Base-by-base conservation (phyloP, 2,329 filamentous ascomycete species). In the Fusarium irregulare region DNA sequence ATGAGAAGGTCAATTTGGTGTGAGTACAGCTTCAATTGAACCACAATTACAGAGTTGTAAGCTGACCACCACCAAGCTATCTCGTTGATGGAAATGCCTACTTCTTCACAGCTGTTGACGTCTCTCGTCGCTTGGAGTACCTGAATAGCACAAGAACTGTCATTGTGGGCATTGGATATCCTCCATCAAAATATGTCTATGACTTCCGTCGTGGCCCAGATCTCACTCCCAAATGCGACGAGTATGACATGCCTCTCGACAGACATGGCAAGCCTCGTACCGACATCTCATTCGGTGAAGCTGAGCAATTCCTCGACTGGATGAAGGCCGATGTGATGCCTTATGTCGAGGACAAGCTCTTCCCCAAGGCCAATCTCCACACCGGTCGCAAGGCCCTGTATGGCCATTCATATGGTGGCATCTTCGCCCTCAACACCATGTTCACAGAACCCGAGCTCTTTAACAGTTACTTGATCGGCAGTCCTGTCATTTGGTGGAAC, bases 401-500 rank as follows among this genome's bases (percentile, higher is more conserved):
- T 42, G 84, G 84, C 0, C 84, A 86, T 60, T 86, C 84, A 0
- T 85, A 83, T 27, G 84, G 83, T 4, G 85, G 83, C 0, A 75
- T 86, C 1, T 86, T 86, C 48, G 76, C 79, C 1, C 76, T 86
- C 5, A 82, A 85, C 61, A 76, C 80, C 0, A 76, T 86, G 11
- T 81, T 83, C 56, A 81, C 77, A 0, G 74, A 77, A 6, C 80
- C 82, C 0, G 67, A 73, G 2, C 75, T 80, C 4, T 86, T 86
- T 56, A 77, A 85, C 56, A 80, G 77, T 10, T 84, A 81, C 62
- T 77, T 85, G 16, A 80, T 80, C 3, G 81, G 80, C 7, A 86
- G 83, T 28, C 84, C 83, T 0, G 81, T 80, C 1, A 80, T 85
- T 9, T 84, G 79, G 79, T 86, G 83, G 81, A 85, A 84, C 66